Percentiles rank a stretch among this genome's conserved stretches.
Evolutionary conservation across 331 rosid species (phyloP).

Genomic region (Pyrus hybrid): DNA sequence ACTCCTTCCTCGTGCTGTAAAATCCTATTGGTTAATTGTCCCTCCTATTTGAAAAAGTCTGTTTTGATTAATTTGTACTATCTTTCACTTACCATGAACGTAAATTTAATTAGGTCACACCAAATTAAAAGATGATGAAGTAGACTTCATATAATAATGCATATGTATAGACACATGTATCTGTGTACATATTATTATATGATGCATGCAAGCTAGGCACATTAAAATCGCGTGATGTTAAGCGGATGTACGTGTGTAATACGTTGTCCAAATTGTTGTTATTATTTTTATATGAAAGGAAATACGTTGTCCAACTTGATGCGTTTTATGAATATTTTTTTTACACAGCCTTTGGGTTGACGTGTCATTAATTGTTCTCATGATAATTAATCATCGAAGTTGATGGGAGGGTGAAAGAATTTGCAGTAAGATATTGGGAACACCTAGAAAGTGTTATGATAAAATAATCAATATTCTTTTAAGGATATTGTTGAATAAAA

Average conservation of each 20-base stretch:
- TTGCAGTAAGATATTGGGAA: too few species aligned
- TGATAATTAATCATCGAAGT: too few species aligned
- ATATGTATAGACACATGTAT: neutral
- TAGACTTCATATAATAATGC: neutral
- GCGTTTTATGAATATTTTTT: too few species aligned
- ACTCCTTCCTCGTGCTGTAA: neutral
- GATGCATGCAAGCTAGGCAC: neutral
- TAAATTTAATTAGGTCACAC: neutral
- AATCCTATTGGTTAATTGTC: neutral
- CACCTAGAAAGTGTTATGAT: too few species aligned
- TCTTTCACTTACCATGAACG: neutral
- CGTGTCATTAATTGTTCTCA: neutral
- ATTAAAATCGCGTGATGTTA: neutral
- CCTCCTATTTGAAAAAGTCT: neutral
- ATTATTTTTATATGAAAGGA: neutral
- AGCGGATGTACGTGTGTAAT: neutral
- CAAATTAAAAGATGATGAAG: neutral
- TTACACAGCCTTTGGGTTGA: neutral
- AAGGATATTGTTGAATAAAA: too few species aligned
- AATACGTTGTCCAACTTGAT: too few species aligned
- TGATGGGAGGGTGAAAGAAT: too few species aligned
- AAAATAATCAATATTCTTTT: too few species aligned
- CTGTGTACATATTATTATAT: neutral
- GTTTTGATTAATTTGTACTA: neutral
- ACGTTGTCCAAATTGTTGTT: neutral